These are phyloP conservation scores for Ustilago trichophora DNA, from an alignment of 1,284 basidiomycete species.

Conservation along the genomic window DNA sequence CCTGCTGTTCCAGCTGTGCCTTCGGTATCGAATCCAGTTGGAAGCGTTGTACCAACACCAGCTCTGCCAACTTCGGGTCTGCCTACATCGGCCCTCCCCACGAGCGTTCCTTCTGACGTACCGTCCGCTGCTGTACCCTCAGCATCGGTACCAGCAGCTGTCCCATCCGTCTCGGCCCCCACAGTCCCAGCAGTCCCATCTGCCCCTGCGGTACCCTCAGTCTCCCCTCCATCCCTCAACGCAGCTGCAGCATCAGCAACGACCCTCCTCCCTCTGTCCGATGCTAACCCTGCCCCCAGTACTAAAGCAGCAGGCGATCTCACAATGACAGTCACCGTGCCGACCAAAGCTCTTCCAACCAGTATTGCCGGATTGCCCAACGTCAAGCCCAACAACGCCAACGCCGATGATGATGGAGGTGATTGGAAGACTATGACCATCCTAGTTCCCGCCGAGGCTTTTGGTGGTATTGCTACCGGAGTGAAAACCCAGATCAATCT, in stretches of 20 bases:
- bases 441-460: conserved; percentile 34
- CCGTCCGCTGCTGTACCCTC: conserved; percentile 10
- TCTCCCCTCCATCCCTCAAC: conserved; percentile 7
- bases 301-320: conserved; percentile 13
- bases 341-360: conserved; percentile 21
- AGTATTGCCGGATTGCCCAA: conserved; percentile 11
- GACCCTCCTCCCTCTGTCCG: conserved; percentile 15
- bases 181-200: conserved; percentile 1
- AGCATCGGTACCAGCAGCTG: neutral
- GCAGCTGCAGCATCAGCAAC: conserved; percentile 20
- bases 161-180: neutral
- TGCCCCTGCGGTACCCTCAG: conserved; percentile 13
- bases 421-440: conserved; percentile 49
- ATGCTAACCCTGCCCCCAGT: neutral
- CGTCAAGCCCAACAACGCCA: conserved; percentile 7
- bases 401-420: conserved; percentile 1
- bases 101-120: too few relatives aligned
- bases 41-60: neutral
- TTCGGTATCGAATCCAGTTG: neutral
- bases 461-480: conserved; percentile 9
- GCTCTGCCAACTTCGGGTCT: neutral
- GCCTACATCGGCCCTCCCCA: too few relatives aligned
- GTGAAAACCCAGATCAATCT: conserved; percentile 10
- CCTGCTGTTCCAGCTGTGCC: conserved; percentile 3
- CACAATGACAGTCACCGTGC: conserved; percentile 38